A percentile compares a stretch with the other conserved stretches of the same genome.
These are phyloP conservation scores for Trifolium dubium DNA, from an alignment of 306 rosid species.

Conservation along the genomic window DNA sequence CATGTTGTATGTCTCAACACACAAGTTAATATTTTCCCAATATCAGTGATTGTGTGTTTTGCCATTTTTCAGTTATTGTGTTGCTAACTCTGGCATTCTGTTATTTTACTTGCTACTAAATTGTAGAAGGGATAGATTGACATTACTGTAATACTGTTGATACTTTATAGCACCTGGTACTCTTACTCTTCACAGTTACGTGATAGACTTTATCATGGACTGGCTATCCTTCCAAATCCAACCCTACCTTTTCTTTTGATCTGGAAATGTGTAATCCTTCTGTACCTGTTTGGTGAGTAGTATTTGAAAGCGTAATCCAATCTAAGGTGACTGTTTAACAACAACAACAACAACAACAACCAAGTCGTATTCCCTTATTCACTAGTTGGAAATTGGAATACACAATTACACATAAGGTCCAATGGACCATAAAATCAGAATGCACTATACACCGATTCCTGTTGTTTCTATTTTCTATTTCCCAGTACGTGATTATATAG, in stretches of 20 bases:
- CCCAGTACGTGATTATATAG: neutral
- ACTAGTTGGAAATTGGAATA: slow-evolving; percentile 8
- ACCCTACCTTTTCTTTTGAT: neutral
- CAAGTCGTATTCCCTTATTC: slow-evolving; percentile 1
- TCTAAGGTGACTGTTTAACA: slow-evolving; percentile 14
- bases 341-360: slow-evolving; percentile 1
- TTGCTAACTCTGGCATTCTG: slow-evolving; percentile 16
- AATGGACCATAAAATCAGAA: neutral
- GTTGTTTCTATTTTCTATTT: slow-evolving; percentile 4
- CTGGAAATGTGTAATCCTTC: slow-evolving; percentile 4
- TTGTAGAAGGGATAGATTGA: neutral
- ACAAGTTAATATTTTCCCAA: slow-evolving; percentile 16
- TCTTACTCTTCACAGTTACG: too few relatives aligned
- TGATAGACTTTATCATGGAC: too few relatives aligned
- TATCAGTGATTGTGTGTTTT: slow-evolving; percentile 1
- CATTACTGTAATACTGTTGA: too few relatives aligned
- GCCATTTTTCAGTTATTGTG: slow-evolving; percentile 12
- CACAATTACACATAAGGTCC: slow-evolving; percentile 16
- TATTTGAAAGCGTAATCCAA: slow-evolving; percentile 8
- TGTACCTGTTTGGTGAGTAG: neutral
- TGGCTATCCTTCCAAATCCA: too few relatives aligned
- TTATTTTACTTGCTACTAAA: neutral
- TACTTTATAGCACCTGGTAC: too few relatives aligned
- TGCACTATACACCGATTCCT: slow-evolving; percentile 18
- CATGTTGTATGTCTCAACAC: slow-evolving; percentile 2